phyloP scores from a whole-genome alignment of 192 early-diverging fungal genomes.

The Entomortierella lignicola region DNA sequence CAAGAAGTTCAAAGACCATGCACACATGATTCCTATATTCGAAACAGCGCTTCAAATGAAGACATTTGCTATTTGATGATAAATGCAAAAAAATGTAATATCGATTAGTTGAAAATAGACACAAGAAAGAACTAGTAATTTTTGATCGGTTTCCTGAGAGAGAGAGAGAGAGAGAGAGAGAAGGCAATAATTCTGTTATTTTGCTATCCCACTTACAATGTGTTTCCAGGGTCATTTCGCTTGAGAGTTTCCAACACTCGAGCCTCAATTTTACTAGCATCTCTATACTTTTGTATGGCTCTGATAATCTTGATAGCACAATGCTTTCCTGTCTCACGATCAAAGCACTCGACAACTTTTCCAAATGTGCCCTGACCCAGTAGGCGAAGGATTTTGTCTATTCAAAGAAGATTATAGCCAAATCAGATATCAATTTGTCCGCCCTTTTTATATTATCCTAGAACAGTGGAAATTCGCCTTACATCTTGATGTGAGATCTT shows the following conservation, averaged over 20 bases:
- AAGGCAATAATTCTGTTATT: background rate
- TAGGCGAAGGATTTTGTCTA: constrained; percentile 85
- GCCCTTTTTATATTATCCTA: background rate
- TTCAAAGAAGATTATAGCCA: background rate
- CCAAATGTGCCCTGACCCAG: constrained; percentile 99
- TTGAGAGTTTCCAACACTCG: constrained; percentile 85
- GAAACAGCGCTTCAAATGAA: constrained; percentile 87
- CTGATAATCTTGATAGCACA: constrained; percentile 96
- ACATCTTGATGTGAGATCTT: constrained; percentile 85
- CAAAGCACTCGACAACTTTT: constrained; percentile 92
- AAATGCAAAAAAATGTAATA: too few species aligned
- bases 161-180: too few species aligned
- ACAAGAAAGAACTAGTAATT: too few species aligned
- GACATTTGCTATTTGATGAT: constrained; percentile 76
- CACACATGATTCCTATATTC: constrained; percentile 94
- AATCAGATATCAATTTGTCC: constrained; percentile 10
- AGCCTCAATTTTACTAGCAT: constrained; percentile 92
- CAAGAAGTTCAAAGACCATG: constrained; percentile 97
- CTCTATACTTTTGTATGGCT: constrained; percentile 93
- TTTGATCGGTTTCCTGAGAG: too few species aligned
- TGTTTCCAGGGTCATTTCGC: constrained; percentile 82
- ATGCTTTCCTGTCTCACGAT: constrained; percentile 65
- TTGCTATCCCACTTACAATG: constrained; percentile 64
- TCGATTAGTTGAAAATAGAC: too few species aligned
- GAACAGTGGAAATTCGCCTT: constrained; percentile 32